Conservation (phyloP, 2,329 filamentous ascomycete genomes). For the Chrysoporthe austroafricana region DNA sequence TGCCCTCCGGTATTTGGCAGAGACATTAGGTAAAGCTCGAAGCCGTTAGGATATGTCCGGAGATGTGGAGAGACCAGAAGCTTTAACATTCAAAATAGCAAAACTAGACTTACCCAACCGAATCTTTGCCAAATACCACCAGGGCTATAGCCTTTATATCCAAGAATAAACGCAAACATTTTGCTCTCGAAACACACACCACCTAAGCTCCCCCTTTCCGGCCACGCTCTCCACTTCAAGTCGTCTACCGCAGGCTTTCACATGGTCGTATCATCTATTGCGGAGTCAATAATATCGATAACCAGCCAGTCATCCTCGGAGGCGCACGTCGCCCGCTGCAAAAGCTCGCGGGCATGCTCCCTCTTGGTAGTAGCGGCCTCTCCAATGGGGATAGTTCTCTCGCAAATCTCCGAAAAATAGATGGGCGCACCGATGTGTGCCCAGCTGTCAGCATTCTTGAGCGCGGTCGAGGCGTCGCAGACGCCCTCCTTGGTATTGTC, state of each 20-base stretch:
- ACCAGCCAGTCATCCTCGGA: not conserved
- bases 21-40: too few relatives aligned
- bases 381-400: not conserved
- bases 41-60: too few relatives aligned
- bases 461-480: not conserved
- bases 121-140: too few relatives aligned
- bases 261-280: not conserved
- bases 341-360: not conserved
- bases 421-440: not conserved
- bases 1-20: too few relatives aligned
- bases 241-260: not conserved
- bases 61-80: too few relatives aligned
- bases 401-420: not conserved
- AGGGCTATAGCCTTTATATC: too few relatives aligned
- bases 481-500: not conserved
- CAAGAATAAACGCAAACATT: too few relatives aligned
- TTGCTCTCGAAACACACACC: too few relatives aligned
- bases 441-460: not conserved
- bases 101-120: too few relatives aligned
- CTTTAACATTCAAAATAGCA: too few relatives aligned
- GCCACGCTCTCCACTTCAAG: not conserved
- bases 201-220: too few relatives aligned
- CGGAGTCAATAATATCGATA: slow-evolving; percentile 2
- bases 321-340: not conserved
- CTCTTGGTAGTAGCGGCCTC: not conserved